phyloP scores from a whole-genome alignment of 257 asterid species.

The Lantana camara region DNA sequence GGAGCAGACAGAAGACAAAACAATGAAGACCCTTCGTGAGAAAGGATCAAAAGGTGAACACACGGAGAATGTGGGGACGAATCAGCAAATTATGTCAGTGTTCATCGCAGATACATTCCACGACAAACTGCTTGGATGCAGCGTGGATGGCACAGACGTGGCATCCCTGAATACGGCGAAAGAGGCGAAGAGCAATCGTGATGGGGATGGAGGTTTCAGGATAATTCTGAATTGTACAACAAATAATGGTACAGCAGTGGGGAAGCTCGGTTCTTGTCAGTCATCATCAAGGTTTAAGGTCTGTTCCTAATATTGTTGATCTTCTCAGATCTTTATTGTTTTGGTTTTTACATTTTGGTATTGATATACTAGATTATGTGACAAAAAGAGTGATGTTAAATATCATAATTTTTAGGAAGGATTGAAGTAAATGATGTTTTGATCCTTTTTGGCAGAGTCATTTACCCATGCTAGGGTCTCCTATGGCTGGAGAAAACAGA shows the following conservation, averaged over 20 bases:
- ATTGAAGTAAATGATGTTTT: not conserved
- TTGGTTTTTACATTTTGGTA: too few species aligned
- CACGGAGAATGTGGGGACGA: not conserved
- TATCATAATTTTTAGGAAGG: not conserved
- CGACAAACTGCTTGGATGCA: slow-evolving; percentile 27
- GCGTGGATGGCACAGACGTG: slow-evolving; percentile 29
- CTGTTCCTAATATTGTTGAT: too few species aligned
- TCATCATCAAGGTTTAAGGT: slow-evolving; percentile 17
- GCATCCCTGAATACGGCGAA: slow-evolving; percentile 17
- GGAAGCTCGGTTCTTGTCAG: slow-evolving; percentile 1
- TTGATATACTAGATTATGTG: too few species aligned
- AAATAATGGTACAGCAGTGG: not conserved
- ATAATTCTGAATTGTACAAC: slow-evolving; percentile 3
- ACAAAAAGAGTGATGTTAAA: too few species aligned
- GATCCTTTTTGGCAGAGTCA: slow-evolving; percentile 26
- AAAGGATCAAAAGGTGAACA: not conserved
- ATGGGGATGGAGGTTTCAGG: not conserved
- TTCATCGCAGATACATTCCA: slow-evolving; percentile 36
- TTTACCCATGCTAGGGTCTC: not conserved
- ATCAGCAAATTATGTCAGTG: slow-evolving; percentile 18
- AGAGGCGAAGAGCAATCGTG: not conserved
- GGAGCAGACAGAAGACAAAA: not conserved
- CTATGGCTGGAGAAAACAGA: too few species aligned
- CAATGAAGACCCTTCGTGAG: not conserved
- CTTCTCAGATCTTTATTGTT: not conserved